These are phyloP conservation scores for Suhomyces bokatorum DNA, from an alignment of 1,139 yeast genomes.

Conservation along the genomic window DNA sequence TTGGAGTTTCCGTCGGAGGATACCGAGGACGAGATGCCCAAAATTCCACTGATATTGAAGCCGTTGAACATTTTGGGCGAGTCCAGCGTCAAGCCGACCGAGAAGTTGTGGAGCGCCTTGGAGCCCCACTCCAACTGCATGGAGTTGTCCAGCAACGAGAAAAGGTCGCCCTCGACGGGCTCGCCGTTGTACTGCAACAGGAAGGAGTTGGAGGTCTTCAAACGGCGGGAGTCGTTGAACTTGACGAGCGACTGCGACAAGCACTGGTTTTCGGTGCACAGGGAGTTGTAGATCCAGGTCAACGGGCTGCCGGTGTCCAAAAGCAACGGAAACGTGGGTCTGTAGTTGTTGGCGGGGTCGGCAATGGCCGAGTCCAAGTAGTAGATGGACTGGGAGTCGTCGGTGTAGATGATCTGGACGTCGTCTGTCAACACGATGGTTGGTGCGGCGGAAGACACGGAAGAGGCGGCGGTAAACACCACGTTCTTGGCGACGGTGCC, in stretches of 20 bases:
- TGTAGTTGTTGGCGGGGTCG: conserved; percentile 18
- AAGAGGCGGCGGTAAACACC: background rate
- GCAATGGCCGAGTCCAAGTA: conserved; percentile 23
- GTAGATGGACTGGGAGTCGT: conserved; percentile 28
- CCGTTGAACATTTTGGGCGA: conserved; percentile 56
- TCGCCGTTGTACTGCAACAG: conserved; percentile 56
- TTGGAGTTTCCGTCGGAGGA: conserved; percentile 14
- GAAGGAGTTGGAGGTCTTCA: conserved; percentile 29
- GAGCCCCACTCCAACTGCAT: conserved; percentile 6
- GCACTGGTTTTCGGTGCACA: conserved; percentile 52
- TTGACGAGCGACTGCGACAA: conserved; percentile 20
- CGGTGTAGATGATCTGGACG: conserved; percentile 29
- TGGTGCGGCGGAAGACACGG: conserved; percentile 17
- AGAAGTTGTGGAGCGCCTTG: conserved; percentile 34
- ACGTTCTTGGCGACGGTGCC: background rate
- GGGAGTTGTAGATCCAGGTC: conserved; percentile 60
- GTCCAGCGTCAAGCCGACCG: conserved; percentile 53
- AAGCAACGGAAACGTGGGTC: conserved; percentile 46
- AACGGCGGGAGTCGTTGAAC: conserved; percentile 22
- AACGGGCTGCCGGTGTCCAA: conserved; percentile 69
- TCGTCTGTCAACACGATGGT: conserved; percentile 21
- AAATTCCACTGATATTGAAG: conserved; percentile 59
- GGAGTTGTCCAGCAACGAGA: conserved; percentile 19
- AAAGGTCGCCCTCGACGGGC: conserved; percentile 51
- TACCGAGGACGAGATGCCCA: conserved; percentile 49